Conservation (phyloP, 2,329 filamentous ascomycete species). For the Cadophora gregata region DNA sequence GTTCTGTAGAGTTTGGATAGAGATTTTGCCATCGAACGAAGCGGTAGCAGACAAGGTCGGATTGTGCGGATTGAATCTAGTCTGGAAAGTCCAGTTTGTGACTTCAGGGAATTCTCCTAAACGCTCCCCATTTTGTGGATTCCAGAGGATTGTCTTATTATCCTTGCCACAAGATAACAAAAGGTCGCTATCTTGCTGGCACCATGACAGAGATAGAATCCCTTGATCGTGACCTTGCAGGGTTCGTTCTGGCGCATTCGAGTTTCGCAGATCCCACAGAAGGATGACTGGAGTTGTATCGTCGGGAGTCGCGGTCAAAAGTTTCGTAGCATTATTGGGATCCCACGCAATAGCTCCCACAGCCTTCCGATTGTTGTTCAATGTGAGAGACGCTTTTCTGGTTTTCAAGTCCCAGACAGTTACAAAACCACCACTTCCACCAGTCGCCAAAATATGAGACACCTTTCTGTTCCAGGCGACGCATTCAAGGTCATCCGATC, state of each 20-base stretch:
- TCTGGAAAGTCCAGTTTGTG: slow-evolving; percentile 99
- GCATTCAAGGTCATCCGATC: slow-evolving; percentile 94
- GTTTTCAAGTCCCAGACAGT: slow-evolving; percentile 99
- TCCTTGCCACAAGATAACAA: slow-evolving; percentile 95
- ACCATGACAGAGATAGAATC: slow-evolving; percentile 94
- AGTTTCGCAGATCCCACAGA: slow-evolving; percentile 95
- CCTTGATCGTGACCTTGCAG: slow-evolving; percentile 94
- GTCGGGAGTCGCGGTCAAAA: slow-evolving; percentile 89
- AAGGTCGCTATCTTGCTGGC: slow-evolving; percentile 85
- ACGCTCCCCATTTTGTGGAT: slow-evolving; percentile 85
- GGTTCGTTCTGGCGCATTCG: slow-evolving; percentile 88
- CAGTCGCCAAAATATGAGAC: slow-evolving; percentile 92
- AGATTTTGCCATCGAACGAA: slow-evolving; percentile 96
- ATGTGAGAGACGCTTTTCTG: slow-evolving; percentile 93
- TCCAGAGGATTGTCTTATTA: slow-evolving; percentile 95
- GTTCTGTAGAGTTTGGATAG: slow-evolving; percentile 91
- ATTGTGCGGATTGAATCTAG: slow-evolving; percentile 91
- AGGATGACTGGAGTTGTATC: slow-evolving; percentile 88
- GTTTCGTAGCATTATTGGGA: slow-evolving; percentile 90
- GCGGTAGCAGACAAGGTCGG: slow-evolving; percentile 92
- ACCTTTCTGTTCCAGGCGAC: slow-evolving; percentile 99
- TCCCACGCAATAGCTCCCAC: slow-evolving; percentile 98
- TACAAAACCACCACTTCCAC: slow-evolving; percentile 90
- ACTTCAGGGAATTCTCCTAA: slow-evolving; percentile 95
- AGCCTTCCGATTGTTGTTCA: slow-evolving; percentile 92